Evolutionary conservation across 2,329 filamentous ascomycete genomes (phyloP).

Genomic region (Malbranchea zuffiana): DNA sequence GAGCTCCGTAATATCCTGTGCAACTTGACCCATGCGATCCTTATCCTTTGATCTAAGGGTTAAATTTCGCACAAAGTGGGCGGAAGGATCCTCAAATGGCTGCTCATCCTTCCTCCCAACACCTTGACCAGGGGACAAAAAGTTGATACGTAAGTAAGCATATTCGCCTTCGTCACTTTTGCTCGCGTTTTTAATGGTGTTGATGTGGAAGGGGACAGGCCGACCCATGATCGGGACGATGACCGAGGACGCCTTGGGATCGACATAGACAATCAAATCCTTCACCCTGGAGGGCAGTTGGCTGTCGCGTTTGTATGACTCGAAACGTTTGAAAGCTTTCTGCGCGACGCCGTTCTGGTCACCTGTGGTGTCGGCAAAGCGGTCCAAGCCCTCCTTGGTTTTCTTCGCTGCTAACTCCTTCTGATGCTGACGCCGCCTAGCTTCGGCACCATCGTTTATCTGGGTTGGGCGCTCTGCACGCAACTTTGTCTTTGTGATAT

Average conservation of each 20-base stretch:
- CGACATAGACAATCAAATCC: slow-evolving; percentile 81
- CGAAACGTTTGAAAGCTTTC: slow-evolving; percentile 98
- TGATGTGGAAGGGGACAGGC: slow-evolving; percentile 94
- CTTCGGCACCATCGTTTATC: slow-evolving; percentile 80
- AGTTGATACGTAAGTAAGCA: slow-evolving; percentile 91
- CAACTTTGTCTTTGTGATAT: slow-evolving; percentile 87
- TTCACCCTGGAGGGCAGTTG: slow-evolving; percentile 75
- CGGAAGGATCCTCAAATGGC: slow-evolving; percentile 90
- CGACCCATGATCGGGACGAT: slow-evolving; percentile 95
- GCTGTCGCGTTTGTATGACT: slow-evolving; percentile 97
- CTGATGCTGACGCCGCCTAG: slow-evolving; percentile 78
- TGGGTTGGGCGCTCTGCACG: slow-evolving; percentile 84
- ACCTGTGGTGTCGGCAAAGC: slow-evolving; percentile 75
- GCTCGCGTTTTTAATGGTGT: slow-evolving; percentile 97
- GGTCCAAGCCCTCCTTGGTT: slow-evolving; percentile 72
- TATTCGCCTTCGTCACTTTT: slow-evolving; percentile 94
- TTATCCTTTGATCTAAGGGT: slow-evolving; percentile 90
- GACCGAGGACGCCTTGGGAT: slow-evolving; percentile 79
- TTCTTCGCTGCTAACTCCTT: slow-evolving; percentile 81
- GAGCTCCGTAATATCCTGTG: slow-evolving; percentile 87
- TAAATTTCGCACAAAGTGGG: slow-evolving; percentile 89
- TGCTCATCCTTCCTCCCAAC: slow-evolving; percentile 96
- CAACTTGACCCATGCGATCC: slow-evolving; percentile 78
- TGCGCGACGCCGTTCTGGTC: slow-evolving; percentile 82
- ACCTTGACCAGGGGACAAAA: slow-evolving; percentile 91